Evolutionary conservation across 2,329 filamentous ascomycete genomes (phyloP), one percentile per base, ranked within the genome.

Genomic region (Sporothrix schenckii): DNA sequence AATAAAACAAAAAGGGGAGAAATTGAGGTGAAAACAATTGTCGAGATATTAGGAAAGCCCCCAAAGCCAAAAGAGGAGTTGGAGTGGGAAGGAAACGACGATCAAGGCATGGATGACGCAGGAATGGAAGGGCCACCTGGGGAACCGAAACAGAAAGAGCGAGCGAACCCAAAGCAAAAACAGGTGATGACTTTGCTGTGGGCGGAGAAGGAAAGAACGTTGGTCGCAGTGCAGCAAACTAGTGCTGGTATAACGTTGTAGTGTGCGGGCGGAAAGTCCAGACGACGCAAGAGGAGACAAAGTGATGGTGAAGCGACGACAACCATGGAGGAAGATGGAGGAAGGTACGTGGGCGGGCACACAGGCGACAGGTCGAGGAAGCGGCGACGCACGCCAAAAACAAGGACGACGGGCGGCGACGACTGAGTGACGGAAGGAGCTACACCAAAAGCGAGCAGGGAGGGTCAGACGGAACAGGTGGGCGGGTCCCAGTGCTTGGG

Each of bases 391-490:
- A 56, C 21, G 27, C 54, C 27, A 58, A 58, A 60, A 60, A 60
- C 53, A 60, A 30, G 41, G 49, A 34, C 54, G 27, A n/a, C 50
- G 21, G 14, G 39, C 21, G 39, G 58, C 52, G 66, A 68, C 66
- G 66, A 47, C 53, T 49, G 66, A 34, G 66, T 53, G 54, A 44
- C 30, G 66, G 54, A n/a, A 68, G 66, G 66, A 58, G 66, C 65
- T 34, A 60, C 34, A 16, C 30, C 41, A 27, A 49, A 49, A 30
- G n/a, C n/a, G 5, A 41, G 41, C 41, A 68, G 66, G 54, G 53
- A 68, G 60, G 27, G 60, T 68, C 54, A 69, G 67, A 61, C 54
- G 67, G 54, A 61, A 69, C 67, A 61, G 16, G 54, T 54, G 27
- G 66, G 67, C 47, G 53, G 52, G 66, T 27, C 63, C 65, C 34